Evolutionary conservation across 352 stramenopile species (phyloP).

Genomic region (Phytophthora nicotianae): DNA sequence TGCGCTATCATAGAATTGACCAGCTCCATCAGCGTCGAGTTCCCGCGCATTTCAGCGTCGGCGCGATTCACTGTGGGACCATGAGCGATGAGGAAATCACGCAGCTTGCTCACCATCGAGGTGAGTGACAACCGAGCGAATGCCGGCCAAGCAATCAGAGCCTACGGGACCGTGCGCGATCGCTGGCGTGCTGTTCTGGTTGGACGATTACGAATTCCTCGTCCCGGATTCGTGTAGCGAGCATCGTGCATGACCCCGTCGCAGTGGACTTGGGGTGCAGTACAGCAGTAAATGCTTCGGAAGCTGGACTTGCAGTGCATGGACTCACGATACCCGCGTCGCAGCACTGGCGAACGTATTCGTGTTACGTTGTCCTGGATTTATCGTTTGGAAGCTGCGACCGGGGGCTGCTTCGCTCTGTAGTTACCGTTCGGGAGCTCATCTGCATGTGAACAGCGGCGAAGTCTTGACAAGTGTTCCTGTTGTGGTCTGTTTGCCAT

Average conservation of each 20-base stretch:
- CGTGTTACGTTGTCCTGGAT: constrained; percentile 16
- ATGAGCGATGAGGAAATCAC: constrained; percentile 29
- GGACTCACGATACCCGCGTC: constrained; percentile 27
- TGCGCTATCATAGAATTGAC: constrained; percentile 32
- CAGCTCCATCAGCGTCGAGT: constrained; percentile 11
- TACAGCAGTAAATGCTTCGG: no score
- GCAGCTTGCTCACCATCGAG: constrained; percentile 17
- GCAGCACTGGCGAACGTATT: constrained; percentile 25
- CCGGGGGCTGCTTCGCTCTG: constrained; percentile 5
- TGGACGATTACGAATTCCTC: constrained; percentile 31
- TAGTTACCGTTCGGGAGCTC: constrained; percentile 14
- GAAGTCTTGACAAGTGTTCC: not conserved
- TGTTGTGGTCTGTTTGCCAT: not conserved
- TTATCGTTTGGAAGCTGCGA: constrained; percentile 9
- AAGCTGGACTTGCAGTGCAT: constrained; percentile 11
- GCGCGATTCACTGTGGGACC: constrained; percentile 31
- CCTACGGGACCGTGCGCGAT: constrained; percentile 17
- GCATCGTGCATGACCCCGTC: constrained; percentile 8
- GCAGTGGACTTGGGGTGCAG: not conserved
- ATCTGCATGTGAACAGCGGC: constrained; percentile 4
- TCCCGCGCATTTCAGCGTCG: constrained; percentile 6
- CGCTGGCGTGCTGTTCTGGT: constrained; percentile 26
- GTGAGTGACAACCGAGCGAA: constrained; percentile 27
- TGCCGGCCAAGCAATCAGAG: constrained; percentile 3
- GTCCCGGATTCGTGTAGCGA: constrained; percentile 26